Base-by-base conservation (phyloP, 2,329 filamentous ascomycete genomes). In the Exophiala alcalophila region DNA sequence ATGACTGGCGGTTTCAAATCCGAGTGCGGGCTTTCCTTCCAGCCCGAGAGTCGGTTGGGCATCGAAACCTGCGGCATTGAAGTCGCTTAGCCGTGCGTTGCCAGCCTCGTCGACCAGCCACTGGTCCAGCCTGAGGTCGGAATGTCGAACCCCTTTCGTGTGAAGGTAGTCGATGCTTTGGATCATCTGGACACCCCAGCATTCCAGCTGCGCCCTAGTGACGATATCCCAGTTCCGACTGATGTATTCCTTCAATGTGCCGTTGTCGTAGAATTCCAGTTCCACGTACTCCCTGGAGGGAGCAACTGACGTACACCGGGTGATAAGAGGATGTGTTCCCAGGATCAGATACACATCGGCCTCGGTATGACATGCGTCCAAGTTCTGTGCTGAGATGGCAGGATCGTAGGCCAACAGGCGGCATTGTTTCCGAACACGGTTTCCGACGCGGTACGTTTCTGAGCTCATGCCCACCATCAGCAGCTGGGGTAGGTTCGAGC, bases 401-500 rank as follows among this genome's bases (percentile, higher is more conserved):
- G 25, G 35, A 38, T 38, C 35, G 9, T 38, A 11, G 14, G 21
- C 23, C 14, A 27, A 24, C 15, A 38, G 23, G 35, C 29, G 19
- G 29, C 35, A 38, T 18, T 28, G 14, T 29, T 29, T 38, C 18
- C 15, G 10, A 14, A 38, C 21, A 21, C 24, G 7, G 18, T 38
- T 38, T 23, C 25, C 35, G 15, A 38, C 18, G 21, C 35, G 35
- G 15, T 27, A 38, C 18, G 35, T 29, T 24, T 38, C 18, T 28
- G 35, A 9, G 35, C 35, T 38, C 35, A 29, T 38, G 24, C 35
- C 35, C 14, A 38, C 24, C 35, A 38, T 38, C 23, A 38, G 35
- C 35, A 38, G 23, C 4, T 38, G 7, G 11, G n/a, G n/a, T n/a
- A n/a, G n/a, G n/a, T n/a, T n/a, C n/a, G n/a, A n/a, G n/a, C n/a